Evolutionary conservation across 2,329 filamentous ascomycete genomes (phyloP).

Genomic region (Ambrosiella xylebori): DNA sequence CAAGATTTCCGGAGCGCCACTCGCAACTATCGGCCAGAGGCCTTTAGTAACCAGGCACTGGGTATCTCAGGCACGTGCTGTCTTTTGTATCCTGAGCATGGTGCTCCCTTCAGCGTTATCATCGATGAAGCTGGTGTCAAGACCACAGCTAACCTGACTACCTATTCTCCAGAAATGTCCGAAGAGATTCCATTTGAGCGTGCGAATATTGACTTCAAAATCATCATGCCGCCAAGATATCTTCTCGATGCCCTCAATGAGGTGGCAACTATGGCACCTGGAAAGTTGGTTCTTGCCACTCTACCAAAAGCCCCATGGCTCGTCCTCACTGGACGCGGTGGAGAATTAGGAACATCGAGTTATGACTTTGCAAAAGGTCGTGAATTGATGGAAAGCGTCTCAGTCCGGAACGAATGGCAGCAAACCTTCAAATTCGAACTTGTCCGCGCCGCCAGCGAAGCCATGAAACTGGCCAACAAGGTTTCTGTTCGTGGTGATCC

Average conservation of each 20-base stretch:
- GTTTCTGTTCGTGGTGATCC: conserved; percentile 77
- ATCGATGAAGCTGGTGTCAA: conserved; percentile 75
- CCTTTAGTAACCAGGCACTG: conserved; percentile 68
- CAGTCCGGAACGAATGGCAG: conserved; percentile 39
- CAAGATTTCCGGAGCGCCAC: conserved; percentile 45
- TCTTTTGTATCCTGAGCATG: conserved; percentile 56
- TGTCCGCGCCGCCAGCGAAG: conserved; percentile 67
- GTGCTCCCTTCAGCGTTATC: conserved; percentile 66
- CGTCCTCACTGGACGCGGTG: conserved; percentile 46
- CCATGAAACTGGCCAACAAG: conserved; percentile 87
- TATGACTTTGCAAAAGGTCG: conserved; percentile 49
- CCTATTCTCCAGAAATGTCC: conserved; percentile 58
- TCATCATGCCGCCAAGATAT: conserved; percentile 73
- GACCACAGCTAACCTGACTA: conserved; percentile 77
- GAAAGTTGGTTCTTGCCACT: conserved; percentile 50
- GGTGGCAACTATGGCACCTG: conserved; percentile 52
- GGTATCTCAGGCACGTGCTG: conserved; percentile 76
- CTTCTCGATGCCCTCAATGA: conserved; percentile 58
- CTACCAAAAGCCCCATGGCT: conserved; percentile 52
- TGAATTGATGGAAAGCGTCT: conserved; percentile 58
- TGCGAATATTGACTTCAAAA: conserved; percentile 67
- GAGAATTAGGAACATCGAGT: conserved; percentile 42
- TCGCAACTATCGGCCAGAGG: conserved; percentile 46
- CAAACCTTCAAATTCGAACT: conserved; percentile 78
- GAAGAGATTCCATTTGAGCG: conserved; percentile 82